Conservation (phyloP, 1,284 basidiomycete genomes). For the Apiotrichum laibachii region DNA sequence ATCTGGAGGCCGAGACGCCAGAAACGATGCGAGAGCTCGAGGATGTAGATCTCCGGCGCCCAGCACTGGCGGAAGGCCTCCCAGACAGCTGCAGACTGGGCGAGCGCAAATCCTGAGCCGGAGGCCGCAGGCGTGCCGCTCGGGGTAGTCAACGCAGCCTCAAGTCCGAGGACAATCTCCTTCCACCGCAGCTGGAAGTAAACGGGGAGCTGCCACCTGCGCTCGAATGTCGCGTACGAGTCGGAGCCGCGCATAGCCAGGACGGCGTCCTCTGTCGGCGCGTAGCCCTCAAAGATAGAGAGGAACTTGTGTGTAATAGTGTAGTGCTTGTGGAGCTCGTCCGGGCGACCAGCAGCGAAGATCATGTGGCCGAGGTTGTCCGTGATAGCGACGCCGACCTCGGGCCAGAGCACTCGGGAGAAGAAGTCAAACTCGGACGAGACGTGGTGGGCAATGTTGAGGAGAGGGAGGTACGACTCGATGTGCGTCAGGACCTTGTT, state of each 20-base stretch:
- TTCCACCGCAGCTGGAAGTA: constrained; percentile 99
- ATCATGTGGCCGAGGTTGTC: constrained; percentile 76
- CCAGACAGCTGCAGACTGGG: constrained; percentile 69
- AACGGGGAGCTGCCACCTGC: constrained; percentile 90
- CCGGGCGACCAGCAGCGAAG: constrained; percentile 85
- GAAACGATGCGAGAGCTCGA: constrained; percentile 74
- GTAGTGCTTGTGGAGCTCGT: constrained; percentile 87
- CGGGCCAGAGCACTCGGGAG: constrained; percentile 82
- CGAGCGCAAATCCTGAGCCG: constrained; percentile 39
- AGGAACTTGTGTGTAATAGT: constrained; percentile 79
- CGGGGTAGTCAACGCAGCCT: constrained; percentile 54
- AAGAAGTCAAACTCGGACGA: constrained; percentile 70
- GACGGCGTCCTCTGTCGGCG: constrained; percentile 70
- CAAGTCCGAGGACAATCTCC: constrained; percentile 75
- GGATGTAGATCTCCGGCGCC: constrained; percentile 77
- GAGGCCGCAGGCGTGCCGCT: background rate
- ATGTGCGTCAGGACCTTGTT: constrained; percentile 79
- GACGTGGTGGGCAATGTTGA: constrained; percentile 67
- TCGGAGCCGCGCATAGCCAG: constrained; percentile 68
- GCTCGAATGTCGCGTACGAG: constrained; percentile 69
- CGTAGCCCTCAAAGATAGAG: constrained; percentile 74
- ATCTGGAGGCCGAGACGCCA: constrained; percentile 86
- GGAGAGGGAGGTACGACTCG: constrained; percentile 65
- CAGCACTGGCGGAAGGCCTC: constrained; percentile 73
- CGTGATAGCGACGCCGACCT: constrained; percentile 72